Evolutionary conservation across 129 eudicot genomes (phyloP).

Genomic region (Sambucus nigra): DNA sequence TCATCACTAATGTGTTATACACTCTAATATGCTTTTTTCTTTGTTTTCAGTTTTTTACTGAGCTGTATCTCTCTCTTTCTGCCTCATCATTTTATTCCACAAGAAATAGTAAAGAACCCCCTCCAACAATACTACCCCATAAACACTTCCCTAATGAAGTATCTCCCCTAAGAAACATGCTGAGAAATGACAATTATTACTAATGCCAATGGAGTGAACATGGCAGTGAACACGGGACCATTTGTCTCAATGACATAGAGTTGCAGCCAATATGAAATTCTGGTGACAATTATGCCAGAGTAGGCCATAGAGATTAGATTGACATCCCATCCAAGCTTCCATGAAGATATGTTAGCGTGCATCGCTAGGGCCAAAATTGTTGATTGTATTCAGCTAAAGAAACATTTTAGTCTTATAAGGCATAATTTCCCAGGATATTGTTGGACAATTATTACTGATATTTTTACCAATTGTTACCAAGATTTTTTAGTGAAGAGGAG

Average conservation of each 20-base stretch:
- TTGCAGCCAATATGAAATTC: constrained; percentile 24
- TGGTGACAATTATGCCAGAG: constrained; percentile 29
- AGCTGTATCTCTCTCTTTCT: neutral
- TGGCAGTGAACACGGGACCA: constrained; percentile 23
- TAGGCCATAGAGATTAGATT: constrained; percentile 46
- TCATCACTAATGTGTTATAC: no score
- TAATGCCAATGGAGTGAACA: constrained; percentile 20
- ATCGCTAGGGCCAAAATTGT: constrained; percentile 32
- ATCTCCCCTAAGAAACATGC: constrained; percentile 17
- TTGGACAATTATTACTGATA: no score
- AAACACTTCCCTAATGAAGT: constrained; percentile 25
- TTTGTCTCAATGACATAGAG: constrained; percentile 24
- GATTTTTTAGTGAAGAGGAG: no score
- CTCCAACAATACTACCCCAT: constrained; percentile 1
- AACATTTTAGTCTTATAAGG: constrained; percentile 44
- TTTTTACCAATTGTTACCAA: no score
- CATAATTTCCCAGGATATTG: constrained; percentile 50
- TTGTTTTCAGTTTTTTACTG: constrained; percentile 6
- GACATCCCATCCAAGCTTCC: constrained; percentile 61
- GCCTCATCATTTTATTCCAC: constrained; percentile 6
- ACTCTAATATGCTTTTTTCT: constrained; percentile 5
- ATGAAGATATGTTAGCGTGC: constrained; percentile 46
- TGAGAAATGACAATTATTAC: constrained; percentile 16
- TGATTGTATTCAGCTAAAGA: constrained; percentile 52
- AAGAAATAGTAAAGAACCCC: constrained; percentile 4